Conservation (phyloP, 106 monocot species). For the Narthecium ossifragum region DNA sequence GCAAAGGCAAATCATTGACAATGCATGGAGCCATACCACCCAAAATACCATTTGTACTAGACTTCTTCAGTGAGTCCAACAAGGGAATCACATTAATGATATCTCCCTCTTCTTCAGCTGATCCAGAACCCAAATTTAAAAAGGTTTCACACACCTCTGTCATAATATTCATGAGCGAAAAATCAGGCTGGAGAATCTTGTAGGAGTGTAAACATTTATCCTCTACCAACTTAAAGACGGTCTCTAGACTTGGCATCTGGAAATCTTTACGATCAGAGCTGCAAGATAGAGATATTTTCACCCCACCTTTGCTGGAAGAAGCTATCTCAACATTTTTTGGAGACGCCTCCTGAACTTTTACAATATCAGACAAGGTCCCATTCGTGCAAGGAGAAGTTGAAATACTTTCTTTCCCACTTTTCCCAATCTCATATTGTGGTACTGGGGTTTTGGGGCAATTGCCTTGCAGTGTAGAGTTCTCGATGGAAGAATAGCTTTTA, state of each 20-base stretch:
- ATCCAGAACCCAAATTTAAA: constrained; percentile 27
- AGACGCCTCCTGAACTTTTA: neutral
- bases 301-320: constrained; percentile 40
- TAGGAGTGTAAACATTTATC: constrained; percentile 38
- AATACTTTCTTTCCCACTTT: constrained; percentile 1
- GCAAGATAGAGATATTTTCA: constrained; percentile 40
- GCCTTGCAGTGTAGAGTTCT: neutral
- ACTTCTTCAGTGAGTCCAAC: constrained; percentile 25
- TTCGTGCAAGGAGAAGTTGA: constrained; percentile 2
- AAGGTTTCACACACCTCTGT: constrained; percentile 36
- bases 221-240: constrained; percentile 31
- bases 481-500: neutral
- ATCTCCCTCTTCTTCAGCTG: constrained; percentile 12
- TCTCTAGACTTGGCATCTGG: constrained; percentile 24
- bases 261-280: constrained; percentile 19
- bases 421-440: neutral
- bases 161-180: constrained; percentile 42
- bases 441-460: neutral
- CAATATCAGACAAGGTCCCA: constrained; percentile 6
- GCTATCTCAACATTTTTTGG: constrained; percentile 31
- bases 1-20: neutral
- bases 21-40: neutral
- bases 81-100: constrained; percentile 18
- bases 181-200: constrained; percentile 33
- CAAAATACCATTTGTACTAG: neutral